A percentile compares a stretch with the other conserved stretches of the same genome.
Conservation (phyloP, 768 basidiomycete genomes). For the Tricholoma terreum region DNA sequence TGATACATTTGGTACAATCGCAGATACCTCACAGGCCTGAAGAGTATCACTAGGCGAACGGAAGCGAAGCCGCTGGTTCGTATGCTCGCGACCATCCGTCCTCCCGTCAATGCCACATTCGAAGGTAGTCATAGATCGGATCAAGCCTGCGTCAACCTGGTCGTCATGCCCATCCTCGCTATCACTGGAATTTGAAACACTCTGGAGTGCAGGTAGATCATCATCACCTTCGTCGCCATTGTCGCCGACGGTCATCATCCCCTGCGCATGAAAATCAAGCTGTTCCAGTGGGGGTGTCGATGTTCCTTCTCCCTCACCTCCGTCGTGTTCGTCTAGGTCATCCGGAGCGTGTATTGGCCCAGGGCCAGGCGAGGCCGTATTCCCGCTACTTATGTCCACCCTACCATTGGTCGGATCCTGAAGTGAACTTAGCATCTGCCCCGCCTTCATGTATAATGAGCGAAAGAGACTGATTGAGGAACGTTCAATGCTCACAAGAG, state of each 20-base stretch:
- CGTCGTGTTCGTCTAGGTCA: neutral
- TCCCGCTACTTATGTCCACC: neutral
- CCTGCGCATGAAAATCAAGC: neutral
- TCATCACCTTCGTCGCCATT: constrained; percentile 18
- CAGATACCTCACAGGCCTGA: neutral
- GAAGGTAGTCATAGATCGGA: neutral
- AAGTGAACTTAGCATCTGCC: constrained; percentile 30
- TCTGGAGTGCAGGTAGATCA: constrained; percentile 37
- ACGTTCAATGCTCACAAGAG: constrained; percentile 23
- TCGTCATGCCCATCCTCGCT: constrained; percentile 19
- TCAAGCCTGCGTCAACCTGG: constrained; percentile 11
- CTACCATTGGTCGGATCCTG: constrained; percentile 1
- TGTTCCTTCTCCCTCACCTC: neutral
- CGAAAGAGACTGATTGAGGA: neutral
- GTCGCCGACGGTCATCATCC: neutral
- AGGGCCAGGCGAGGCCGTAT: constrained; percentile 6
- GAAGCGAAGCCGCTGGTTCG: constrained; percentile 1
- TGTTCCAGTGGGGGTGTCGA: constrained; percentile 5
- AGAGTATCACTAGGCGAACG: neutral
- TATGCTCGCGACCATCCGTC: neutral
- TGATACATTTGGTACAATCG: neutral
- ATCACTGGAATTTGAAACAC: constrained; percentile 35
- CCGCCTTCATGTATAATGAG: constrained; percentile 23
- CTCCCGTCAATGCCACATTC: neutral
- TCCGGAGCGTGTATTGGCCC: constrained; percentile 6